Evolutionary conservation across 140 eudicot genomes (phyloP).

Genomic region (Ambrosia hybrid): DNA sequence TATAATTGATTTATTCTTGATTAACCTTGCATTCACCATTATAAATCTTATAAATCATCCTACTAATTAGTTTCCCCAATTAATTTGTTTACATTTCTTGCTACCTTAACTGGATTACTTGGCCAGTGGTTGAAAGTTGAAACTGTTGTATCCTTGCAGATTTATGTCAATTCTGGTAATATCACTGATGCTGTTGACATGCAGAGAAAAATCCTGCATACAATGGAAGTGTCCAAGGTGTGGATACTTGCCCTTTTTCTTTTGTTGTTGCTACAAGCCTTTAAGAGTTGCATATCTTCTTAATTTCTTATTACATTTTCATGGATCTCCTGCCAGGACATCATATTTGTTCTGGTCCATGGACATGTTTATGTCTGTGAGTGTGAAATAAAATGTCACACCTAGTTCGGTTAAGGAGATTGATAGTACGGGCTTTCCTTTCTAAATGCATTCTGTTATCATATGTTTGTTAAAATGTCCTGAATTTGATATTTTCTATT

Average conservation of each 20-base stretch:
- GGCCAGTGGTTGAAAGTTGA: constrained; percentile 15
- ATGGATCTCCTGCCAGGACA: too few relatives aligned
- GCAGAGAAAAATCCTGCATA: constrained; percentile 75
- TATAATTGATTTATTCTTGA: not conserved
- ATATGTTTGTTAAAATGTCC: too few relatives aligned
- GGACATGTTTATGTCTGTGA: too few relatives aligned
- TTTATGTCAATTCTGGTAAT: constrained; percentile 55
- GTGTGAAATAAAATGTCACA: too few relatives aligned
- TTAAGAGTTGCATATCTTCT: not conserved
- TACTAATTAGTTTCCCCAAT: not conserved
- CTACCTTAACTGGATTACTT: constrained; percentile 2
- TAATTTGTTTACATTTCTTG: constrained; percentile 13
- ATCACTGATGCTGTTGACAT: constrained; percentile 55
- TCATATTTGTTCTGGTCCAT: too few relatives aligned
- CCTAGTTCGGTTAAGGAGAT: too few relatives aligned
- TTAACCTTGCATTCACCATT: constrained; percentile 5
- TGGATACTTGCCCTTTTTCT: constrained; percentile 9
- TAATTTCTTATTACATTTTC: too few relatives aligned
- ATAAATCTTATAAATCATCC: not conserved
- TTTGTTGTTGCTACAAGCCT: constrained; percentile 4
- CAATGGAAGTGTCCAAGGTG: constrained; percentile 85
- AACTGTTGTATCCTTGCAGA: constrained; percentile 43
- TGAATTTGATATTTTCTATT: too few relatives aligned
- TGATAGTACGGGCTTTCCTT: too few relatives aligned
- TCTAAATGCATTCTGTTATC: too few relatives aligned